Evolutionary conservation across 2,329 filamentous ascomycete genomes (phyloP), one percentile per base, ranked within the genome.

Genomic region (Exophiala xenobiotica): DNA sequence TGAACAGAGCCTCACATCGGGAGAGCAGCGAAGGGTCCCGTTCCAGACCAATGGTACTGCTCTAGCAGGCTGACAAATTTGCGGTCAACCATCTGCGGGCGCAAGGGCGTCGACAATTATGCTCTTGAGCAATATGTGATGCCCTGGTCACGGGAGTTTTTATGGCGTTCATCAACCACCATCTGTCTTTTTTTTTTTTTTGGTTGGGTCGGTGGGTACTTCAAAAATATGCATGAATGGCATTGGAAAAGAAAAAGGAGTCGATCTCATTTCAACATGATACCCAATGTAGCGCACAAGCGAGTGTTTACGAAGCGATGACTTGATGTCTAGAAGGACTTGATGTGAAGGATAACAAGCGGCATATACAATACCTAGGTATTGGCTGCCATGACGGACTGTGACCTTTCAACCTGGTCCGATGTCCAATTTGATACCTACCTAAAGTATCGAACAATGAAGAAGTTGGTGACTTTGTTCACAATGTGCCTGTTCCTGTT

Each of bases 231-330:
- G n/a, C n/a, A n/a, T n/a, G n/a, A n/a, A 9, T 23, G 23, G 24
- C 14, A 45, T 37, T 22, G 47, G 27, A 41, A 31, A 49, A 26
- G 47, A 14, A 41, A 49, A 50, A 52, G 40, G n/a, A n/a, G n/a
- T n/a, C n/a, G 22, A 56, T 49, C 55, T 52, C 48, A 58, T 49
- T 57, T 58, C 55, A 58, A 58, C 55, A 58, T 58, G 52, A 58
- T 58, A 58, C 55, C 55, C 55, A 49, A n/a, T 20, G 12, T 16
- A 12, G 7, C 18, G 38, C 40, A 41, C 42, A 39, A 46, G 40
- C 35, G 45, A 47, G 20, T 26, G 33, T 44, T 56, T 22, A 56
- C 49, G 53, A 56, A 37, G 53, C 38, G 41, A 53, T 22, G 51
- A 53, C 40, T 23, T 49, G 38, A 40, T 23, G 38, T 20, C 22